Evolutionary conservation across 148 eudicot species (phyloP), one percentile per base, ranked within the genome.

Genomic region (Vaccinium myrtillus): DNA sequence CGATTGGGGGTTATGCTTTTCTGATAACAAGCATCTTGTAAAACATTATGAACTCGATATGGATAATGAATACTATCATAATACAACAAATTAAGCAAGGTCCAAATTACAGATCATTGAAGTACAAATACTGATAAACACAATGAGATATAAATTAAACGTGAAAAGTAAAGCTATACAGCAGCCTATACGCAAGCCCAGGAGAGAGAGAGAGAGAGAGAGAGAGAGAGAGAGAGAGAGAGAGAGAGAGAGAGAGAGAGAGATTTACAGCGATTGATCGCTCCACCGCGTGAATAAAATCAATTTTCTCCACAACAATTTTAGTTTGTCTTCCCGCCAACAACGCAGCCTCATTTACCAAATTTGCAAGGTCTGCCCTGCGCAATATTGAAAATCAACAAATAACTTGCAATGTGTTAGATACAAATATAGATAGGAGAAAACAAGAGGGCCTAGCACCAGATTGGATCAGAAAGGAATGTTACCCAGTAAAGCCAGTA

Each of bases 291-390:
- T 92, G 91, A 84, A 94, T 92, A 84, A 96, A 96, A 85, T 96
- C 99, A 76, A 90, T 87, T 89, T 90, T 96, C 89, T 93, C 99
- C 78, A 96, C 99, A 76, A 92, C 77, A n/a, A 82, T 32, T 91
- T 96, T 96, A 87, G 79, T 94, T 73, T 88, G 86, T 89, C 99
- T 93, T 61, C 98, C 99, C 43, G 99, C 99, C 92, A 96, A 88
- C 85, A 96, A 87, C 85, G 99, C 99, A 86, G 99, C 99, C 91
- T 96, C 99, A 85, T 96, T 96, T 70, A 96, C 99, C 90, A 96
- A 90, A 87, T 94, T 96, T n/a, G 97, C 99, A 84, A 96, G 97
- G 87, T 96, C 99, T 65, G 99, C 99, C 94, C 99, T 96, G 97
- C 85, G 88, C 88, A 85, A 78, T 53, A 87, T 81, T 43, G 74